phyloP scores from a whole-genome alignment of 352 stramenopile genomes.

The Globisporangium lucens region DNA sequence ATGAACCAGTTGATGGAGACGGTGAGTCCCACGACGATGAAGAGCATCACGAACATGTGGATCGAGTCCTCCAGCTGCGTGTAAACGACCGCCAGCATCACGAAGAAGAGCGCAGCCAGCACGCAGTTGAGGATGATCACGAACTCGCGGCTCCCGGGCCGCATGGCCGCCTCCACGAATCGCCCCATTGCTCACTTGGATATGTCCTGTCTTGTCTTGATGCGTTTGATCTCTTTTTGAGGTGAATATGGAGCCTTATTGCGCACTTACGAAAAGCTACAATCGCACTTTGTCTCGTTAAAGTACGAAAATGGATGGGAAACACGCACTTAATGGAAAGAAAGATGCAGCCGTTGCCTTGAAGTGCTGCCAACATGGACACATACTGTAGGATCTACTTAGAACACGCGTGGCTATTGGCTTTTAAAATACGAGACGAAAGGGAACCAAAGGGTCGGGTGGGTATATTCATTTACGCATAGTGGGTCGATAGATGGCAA shows the following conservation, averaged over 20 bases:
- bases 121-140: conserved; percentile 70
- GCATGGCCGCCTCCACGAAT: conserved; percentile 48
- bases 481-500: background rate
- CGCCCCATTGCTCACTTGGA: conserved; percentile 23
- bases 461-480: conserved; percentile 1
- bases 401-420: background rate
- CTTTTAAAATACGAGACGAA: no score
- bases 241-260: background rate
- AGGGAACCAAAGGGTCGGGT: background rate
- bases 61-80: conserved; percentile 79
- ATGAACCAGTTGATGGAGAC: conserved; percentile 89
- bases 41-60: conserved; percentile 83
- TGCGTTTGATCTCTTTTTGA: background rate
- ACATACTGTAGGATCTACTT: no score
- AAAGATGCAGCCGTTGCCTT: conserved; percentile 1
- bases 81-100: conserved; percentile 77
- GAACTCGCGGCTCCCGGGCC: conserved; percentile 73
- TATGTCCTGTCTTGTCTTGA: background rate
- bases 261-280: background rate
- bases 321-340: background rate
- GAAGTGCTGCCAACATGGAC: background rate
- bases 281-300: background rate
- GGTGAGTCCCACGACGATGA: conserved; percentile 75
- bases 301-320: background rate
- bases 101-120: conserved; percentile 59